Evolutionary conservation across 148 eudicot species (phyloP).

Genomic region (Beta vulgaris): DNA sequence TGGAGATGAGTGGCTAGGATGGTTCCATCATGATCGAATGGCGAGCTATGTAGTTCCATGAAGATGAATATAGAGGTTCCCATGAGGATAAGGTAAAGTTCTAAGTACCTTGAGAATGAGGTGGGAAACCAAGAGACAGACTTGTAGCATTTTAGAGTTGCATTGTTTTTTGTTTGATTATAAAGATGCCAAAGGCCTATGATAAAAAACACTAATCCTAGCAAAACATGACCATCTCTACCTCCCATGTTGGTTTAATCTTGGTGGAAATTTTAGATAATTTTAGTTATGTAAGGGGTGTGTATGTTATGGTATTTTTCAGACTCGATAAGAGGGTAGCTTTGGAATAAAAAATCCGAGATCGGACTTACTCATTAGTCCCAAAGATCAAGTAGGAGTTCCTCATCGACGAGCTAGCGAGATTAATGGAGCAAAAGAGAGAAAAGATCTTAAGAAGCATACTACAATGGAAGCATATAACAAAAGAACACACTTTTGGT

Average conservation of each 20-base stretch:
- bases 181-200: conserved; percentile 43
- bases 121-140: conserved; percentile 43
- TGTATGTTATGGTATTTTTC: too few species aligned
- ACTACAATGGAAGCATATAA: background rate
- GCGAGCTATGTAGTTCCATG: conserved; percentile 23
- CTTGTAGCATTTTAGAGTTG: conserved; percentile 22
- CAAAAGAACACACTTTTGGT: background rate
- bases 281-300: too few species aligned
- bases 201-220: conserved; percentile 27
- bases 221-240: conserved; percentile 27
- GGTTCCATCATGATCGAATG: conserved; percentile 33
- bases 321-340: too few species aligned
- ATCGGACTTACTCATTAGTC: too few species aligned
- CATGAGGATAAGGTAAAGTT: conserved; percentile 33
- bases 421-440: background rate
- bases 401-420: background rate
- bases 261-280: too few species aligned
- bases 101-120: conserved; percentile 31
- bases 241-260: conserved; percentile 26
- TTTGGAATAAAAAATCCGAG: background rate
- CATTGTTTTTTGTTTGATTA: conserved; percentile 34
- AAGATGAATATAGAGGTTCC: conserved; percentile 32
- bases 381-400: background rate
- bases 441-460: background rate
- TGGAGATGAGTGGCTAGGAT: conserved; percentile 33